Evolutionary conservation across 257 asterid species (phyloP).

Genomic region (Jaltomata sinuosa): DNA sequence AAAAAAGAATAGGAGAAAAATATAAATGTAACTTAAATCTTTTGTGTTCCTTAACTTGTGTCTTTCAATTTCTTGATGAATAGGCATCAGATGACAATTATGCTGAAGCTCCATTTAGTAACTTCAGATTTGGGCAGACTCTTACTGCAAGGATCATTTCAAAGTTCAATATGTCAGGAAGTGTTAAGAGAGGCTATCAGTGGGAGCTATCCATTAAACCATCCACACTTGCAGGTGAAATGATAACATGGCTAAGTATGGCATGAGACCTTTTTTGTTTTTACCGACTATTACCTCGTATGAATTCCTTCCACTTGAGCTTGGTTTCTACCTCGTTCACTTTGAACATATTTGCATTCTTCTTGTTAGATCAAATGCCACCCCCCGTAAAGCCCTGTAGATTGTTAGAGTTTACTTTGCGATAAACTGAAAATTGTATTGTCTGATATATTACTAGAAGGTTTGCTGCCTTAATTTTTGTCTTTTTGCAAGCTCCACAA

Average conservation of each 20-base stretch:
- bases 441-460: neutral
- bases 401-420: neutral
- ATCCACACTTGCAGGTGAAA: constrained; percentile 55
- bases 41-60: neutral
- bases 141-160: constrained; percentile 66
- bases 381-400: neutral
- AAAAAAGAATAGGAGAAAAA: neutral
- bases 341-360: neutral
- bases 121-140: constrained; percentile 64
- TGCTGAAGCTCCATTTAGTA: constrained; percentile 53
- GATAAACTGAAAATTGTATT: neutral
- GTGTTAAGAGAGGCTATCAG: constrained; percentile 31
- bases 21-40: neutral
- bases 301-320: neutral
- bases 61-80: constrained; percentile 3
- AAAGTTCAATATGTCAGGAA: constrained; percentile 38
- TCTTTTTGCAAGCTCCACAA: neutral
- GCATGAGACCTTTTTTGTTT: neutral
- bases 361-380: neutral
- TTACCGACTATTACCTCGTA: neutral
- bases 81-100: constrained; percentile 64
- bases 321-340: neutral
- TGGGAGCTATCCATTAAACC: constrained; percentile 86
- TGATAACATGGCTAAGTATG: neutral
- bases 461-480: neutral